Conservation (phyloP, 2,329 filamentous ascomycete genomes). For the Neofusicoccum laricinum region DNA sequence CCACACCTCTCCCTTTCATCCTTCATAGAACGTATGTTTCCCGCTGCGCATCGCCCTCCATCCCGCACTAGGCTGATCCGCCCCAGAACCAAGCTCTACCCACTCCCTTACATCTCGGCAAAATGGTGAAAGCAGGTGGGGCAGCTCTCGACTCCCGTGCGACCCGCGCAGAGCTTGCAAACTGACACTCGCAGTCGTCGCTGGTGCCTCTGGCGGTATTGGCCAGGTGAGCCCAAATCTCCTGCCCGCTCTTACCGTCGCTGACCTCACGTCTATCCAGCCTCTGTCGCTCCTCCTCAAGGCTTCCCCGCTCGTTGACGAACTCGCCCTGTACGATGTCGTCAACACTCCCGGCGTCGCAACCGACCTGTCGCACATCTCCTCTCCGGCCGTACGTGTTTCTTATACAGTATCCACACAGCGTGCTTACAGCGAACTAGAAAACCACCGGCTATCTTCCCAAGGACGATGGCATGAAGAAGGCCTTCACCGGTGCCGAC, state of each 20-base stretch:
- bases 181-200: slow-evolving; percentile 58
- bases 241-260: background rate
- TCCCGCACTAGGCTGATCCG: slow-evolving; percentile 1
- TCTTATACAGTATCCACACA: background rate
- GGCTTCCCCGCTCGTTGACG: slow-evolving; percentile 79
- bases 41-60: background rate
- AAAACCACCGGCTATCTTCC: slow-evolving; percentile 87
- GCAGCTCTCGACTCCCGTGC: slow-evolving; percentile 6
- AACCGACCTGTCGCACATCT: slow-evolving; percentile 96
- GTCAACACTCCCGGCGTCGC: slow-evolving; percentile 97
- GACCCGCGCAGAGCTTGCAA: slow-evolving; percentile 3
- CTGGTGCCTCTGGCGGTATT: slow-evolving; percentile 97
- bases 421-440: slow-evolving; percentile 42
- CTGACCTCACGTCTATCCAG: slow-evolving; percentile 46
- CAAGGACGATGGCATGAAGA: slow-evolving; percentile 76
- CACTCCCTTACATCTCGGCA: slow-evolving; percentile 24
- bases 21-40: background rate
- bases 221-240: slow-evolving; percentile 69
- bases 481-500: slow-evolving; percentile 87
- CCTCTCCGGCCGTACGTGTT: slow-evolving; percentile 69
- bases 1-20: background rate
- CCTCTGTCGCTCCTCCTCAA: slow-evolving; percentile 96
- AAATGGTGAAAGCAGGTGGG: slow-evolving; percentile 39
- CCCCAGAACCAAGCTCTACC: slow-evolving; percentile 22
- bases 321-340: slow-evolving; percentile 98